Conservation (phyloP, 1,284 basidiomycete species). For the Ceratobasidium sp. region DNA sequence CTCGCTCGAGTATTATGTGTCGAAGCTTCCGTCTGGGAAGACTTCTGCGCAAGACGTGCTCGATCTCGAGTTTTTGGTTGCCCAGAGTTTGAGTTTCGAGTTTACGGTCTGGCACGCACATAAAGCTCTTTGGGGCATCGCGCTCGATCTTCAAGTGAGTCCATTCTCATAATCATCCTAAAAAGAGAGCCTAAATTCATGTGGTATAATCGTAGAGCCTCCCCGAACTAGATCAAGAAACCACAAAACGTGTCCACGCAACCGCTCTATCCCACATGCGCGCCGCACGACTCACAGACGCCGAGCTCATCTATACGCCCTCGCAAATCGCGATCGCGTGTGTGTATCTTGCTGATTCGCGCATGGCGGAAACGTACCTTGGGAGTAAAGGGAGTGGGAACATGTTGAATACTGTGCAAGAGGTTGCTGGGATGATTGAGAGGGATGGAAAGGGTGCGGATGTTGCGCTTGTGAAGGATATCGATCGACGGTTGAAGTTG, state of each 20-base stretch:
- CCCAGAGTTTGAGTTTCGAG: slow-evolving; percentile 93
- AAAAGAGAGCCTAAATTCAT: too few species aligned
- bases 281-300: slow-evolving; percentile 86
- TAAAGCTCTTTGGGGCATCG: slow-evolving; percentile 88
- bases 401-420: slow-evolving; percentile 61
- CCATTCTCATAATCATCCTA: slow-evolving; percentile 18
- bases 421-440: slow-evolving; percentile 71
- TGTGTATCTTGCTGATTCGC: slow-evolving; percentile 73
- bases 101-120: slow-evolving; percentile 94
- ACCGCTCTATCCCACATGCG: slow-evolving; percentile 73
- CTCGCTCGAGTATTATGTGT: slow-evolving; percentile 85
- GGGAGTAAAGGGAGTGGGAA: slow-evolving; percentile 63
- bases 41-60: slow-evolving; percentile 86
- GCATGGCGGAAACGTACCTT: slow-evolving; percentile 75
- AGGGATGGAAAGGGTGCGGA: slow-evolving; percentile 74
- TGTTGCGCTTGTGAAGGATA: slow-evolving; percentile 85
- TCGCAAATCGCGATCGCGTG: slow-evolving; percentile 94
- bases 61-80: slow-evolving; percentile 94
- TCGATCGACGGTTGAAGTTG: slow-evolving; percentile 84
- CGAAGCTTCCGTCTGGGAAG: slow-evolving; percentile 74
- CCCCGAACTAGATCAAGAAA: slow-evolving; percentile 63
- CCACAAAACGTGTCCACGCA: slow-evolving; percentile 67
- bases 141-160: slow-evolving; percentile 88
- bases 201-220: slow-evolving; percentile 61
- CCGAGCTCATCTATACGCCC: slow-evolving; percentile 91